Evolutionary conservation across 1,139 yeast genomes (phyloP).

Genomic region (Taphrina flavorubra): DNA sequence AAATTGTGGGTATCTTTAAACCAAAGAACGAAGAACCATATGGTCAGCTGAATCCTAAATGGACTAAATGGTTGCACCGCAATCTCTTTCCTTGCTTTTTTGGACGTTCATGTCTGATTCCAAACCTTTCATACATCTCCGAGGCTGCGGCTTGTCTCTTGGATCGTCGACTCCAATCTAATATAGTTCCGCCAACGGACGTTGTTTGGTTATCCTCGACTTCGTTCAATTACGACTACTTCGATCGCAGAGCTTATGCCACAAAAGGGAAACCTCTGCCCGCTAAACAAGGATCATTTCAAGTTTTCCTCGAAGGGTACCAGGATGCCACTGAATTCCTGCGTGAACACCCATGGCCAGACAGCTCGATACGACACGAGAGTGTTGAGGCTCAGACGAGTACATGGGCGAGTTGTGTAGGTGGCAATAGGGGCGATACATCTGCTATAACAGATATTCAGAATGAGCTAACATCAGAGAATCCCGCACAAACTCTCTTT

Average conservation of each 20-base stretch:
- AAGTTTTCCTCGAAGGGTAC: conserved; percentile 65
- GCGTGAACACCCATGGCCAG: conserved; percentile 63
- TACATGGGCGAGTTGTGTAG: conserved; percentile 32
- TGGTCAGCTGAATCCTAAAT: conserved; percentile 77
- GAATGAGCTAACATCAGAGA: conserved; percentile 19
- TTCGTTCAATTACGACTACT: conserved; percentile 61
- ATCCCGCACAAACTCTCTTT: conserved; percentile 46
- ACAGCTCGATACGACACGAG: conserved; percentile 31
- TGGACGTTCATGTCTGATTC: conserved; percentile 68
- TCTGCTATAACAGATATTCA: conserved; percentile 25
- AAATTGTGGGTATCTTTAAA: conserved; percentile 67
- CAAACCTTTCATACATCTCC: conserved; percentile 73
- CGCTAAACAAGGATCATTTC: conserved; percentile 70
- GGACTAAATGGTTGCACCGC: conserved; percentile 81
- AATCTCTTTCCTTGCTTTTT: conserved; percentile 78
- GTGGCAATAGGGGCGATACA: conserved; percentile 17
- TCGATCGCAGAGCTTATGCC: conserved; percentile 55
- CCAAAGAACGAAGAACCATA: conserved; percentile 85
- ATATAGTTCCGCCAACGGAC: conserved; percentile 71
- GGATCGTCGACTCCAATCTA: conserved; percentile 64
- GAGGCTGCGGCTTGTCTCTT: conserved; percentile 74
- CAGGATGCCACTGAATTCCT: conserved; percentile 68
- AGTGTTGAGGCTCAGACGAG: conserved; percentile 23
- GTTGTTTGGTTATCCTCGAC: conserved; percentile 62
- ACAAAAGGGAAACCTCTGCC: conserved; percentile 52